These are phyloP conservation scores for Dimocarpus longan DNA, from an alignment of 345 rosid species.

Conservation along the genomic window DNA sequence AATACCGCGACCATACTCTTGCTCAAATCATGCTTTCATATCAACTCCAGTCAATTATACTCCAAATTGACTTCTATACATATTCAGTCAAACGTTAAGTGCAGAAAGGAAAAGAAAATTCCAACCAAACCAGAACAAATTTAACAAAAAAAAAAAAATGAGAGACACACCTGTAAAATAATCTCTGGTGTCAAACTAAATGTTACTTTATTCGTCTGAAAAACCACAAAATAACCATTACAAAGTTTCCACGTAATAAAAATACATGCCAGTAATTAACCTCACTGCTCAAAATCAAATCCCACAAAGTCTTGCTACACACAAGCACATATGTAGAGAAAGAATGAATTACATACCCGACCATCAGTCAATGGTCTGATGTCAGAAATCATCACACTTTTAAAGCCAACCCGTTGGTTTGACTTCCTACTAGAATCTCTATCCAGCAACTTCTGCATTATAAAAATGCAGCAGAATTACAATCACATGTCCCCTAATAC, in stretches of 20 bases:
- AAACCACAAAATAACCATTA: conserved; percentile 19
- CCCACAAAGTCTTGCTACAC: neutral
- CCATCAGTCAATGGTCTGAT: conserved; percentile 83
- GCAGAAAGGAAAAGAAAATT: neutral
- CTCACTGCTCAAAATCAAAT: neutral
- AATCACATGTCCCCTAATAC: conserved; percentile 9
- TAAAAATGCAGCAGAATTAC: conserved; percentile 20
- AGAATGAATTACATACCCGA: conserved; percentile 52
- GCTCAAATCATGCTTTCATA: neutral
- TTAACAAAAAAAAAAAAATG: neutral
- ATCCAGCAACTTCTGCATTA: conserved; percentile 73
- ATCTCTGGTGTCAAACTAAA: conserved; percentile 87
- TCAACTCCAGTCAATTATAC: conserved; percentile 7
- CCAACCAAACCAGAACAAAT: neutral
- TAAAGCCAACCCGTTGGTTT: conserved; percentile 80
- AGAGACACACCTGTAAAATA: conserved; percentile 68
- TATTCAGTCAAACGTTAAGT: neutral
- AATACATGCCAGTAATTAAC: conserved; percentile 1
- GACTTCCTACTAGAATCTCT: conserved; percentile 60
- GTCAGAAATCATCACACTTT: conserved; percentile 85
- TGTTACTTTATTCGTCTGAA: conserved; percentile 92
- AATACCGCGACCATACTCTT: neutral
- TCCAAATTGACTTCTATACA: neutral
- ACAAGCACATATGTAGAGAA: conserved; percentile 1
- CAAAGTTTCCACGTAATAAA: conserved; percentile 7